Evolutionary conservation across 164 flowering plant genomes (phyloP), one percentile per base, ranked within the genome.

Genomic region (Cinnamomum chago): DNA sequence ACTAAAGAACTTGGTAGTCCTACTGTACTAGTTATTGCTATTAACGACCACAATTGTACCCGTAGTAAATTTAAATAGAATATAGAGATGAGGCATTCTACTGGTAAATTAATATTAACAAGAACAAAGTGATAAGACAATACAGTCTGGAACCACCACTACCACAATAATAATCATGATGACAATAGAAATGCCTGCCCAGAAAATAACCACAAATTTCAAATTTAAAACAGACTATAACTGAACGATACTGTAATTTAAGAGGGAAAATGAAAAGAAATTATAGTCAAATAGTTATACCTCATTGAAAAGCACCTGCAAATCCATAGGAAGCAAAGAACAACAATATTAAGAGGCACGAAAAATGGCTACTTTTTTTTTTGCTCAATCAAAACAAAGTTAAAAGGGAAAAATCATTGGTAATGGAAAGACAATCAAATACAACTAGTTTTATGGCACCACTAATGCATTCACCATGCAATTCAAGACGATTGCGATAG

Each of bases 271-370:
- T 18, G n/a, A 14, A 9, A 60, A 23, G 23, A 23, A 23, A 60
- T 23, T 23, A n/a, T 24, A 60, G 23, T 60, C 22, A 60, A 5
- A 60, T 2, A n/a, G 23, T 20, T 60, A 18, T 60, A 4, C 23
- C 64, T n/a, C 22, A 20, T 60, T 18, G 23, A 60, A 60, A 23
- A 23, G 23, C n/a, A 60, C 3, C n/a, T 60, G 23, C n/a, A 60
- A n/a, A 18, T 60, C n/a, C n/a, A 60, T 60, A 15, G 64, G 64
- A 60, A 60, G 64, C 64, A 60, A 60, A 58, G 64, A 58, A 20
- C 15, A 18, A 2, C 20, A 58, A 58, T 58, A 20, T 60, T 60
- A 10, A 60, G 17, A 60, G n/a, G 17, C n/a, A 23, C 17, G 22
- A 3, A 2, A 60, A 60, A 60, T 30, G 35, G 35, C 64, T 17